These are phyloP conservation scores for Anaeramoeba flamelloides DNA, from an alignment of 78 protist genomes.

Conservation along the genomic window DNA sequence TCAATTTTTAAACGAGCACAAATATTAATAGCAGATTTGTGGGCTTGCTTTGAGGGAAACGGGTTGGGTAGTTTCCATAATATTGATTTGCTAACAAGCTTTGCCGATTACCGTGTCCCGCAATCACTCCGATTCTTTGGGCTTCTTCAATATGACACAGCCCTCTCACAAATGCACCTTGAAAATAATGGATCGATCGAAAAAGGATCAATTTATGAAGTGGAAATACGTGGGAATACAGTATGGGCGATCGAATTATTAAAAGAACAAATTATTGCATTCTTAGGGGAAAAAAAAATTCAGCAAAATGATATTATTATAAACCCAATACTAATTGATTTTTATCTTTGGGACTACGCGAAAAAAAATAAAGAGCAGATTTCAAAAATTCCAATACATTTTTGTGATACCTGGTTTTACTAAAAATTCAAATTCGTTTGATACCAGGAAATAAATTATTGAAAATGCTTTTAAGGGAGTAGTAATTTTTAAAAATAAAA, in stretches of 20 bases:
- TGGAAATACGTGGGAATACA: constrained; percentile 26
- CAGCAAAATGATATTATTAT: too few species aligned
- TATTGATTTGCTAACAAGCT: constrained; percentile 5
- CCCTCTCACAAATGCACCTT: too few species aligned
- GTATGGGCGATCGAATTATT: constrained; percentile 18
- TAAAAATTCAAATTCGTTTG: too few species aligned
- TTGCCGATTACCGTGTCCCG: constrained; percentile 9
- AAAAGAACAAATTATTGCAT: neutral
- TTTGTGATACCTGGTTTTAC: constrained; percentile 29
- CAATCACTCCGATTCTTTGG: constrained; percentile 1
- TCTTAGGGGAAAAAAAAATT: too few species aligned
- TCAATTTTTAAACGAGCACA: constrained; percentile 2
- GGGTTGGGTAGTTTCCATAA: neutral
- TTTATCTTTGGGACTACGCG: constrained; percentile 27
- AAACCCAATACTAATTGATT: constrained; percentile 26
- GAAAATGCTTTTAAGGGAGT: too few species aligned
- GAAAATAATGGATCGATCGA: too few species aligned
- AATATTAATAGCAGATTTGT: neutral
- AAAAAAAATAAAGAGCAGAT: neutral
- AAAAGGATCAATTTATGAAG: too few species aligned
- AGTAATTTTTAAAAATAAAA: too few species aligned
- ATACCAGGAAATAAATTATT: too few species aligned
- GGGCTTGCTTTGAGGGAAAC: neutral
- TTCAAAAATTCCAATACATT: neutral
- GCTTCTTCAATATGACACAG: too few species aligned